Percentiles rank a stretch among this genome's conserved stretches.
These are phyloP conservation scores for Rosa persica DNA, from an alignment of 306 rosid genomes.

Conservation along the genomic window DNA sequence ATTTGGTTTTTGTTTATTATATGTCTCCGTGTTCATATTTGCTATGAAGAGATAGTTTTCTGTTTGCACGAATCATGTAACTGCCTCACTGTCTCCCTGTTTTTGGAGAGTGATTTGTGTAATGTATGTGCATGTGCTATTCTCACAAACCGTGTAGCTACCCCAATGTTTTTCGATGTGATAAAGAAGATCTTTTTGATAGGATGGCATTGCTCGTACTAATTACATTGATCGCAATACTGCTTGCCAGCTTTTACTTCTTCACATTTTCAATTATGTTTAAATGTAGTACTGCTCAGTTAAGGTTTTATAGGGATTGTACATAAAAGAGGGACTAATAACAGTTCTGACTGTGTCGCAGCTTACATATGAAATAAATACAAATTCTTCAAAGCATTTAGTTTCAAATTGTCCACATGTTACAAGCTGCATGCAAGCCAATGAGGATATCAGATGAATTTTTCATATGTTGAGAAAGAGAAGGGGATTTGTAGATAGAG, in stretches of 20 bases:
- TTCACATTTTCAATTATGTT: not conserved
- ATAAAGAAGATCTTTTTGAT: slow-evolving; percentile 3
- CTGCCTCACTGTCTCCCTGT: not conserved
- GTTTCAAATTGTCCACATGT: slow-evolving; percentile 11
- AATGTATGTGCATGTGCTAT: not conserved
- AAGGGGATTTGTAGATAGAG: slow-evolving; percentile 24
- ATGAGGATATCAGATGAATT: slow-evolving; percentile 12
- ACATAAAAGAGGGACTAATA: not conserved
- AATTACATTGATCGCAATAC: not conserved
- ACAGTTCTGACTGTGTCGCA: slow-evolving; percentile 23
- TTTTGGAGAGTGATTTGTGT: not conserved
- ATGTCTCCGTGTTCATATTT: not conserved
- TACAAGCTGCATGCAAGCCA: slow-evolving; percentile 26
- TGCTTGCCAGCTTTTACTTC: not conserved
- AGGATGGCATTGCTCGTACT: not conserved
- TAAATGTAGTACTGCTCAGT: not conserved
- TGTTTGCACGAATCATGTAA: slow-evolving; percentile 2
- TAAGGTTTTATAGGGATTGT: not conserved
- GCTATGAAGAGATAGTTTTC: not conserved
- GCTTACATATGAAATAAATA: slow-evolving; percentile 33
- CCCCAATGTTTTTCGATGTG: not conserved
- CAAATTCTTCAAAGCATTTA: slow-evolving; percentile 7
- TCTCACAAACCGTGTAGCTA: not conserved
- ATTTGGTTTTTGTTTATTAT: not conserved
- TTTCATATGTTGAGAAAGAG: slow-evolving; percentile 18